Conservation (phyloP, 441 rosid species). For the Biscutella laevigata region DNA sequence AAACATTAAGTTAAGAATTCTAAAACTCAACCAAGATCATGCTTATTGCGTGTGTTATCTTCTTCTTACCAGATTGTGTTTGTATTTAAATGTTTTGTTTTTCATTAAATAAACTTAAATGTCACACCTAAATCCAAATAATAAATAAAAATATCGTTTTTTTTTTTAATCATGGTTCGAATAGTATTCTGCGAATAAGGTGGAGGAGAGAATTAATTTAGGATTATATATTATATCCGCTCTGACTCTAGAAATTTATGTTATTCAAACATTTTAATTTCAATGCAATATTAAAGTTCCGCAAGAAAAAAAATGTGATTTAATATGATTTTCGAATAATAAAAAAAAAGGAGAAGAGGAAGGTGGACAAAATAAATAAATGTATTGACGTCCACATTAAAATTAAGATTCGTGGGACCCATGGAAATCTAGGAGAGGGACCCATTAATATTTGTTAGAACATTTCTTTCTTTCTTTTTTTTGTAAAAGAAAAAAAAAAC, state of each 20-base stretch:
- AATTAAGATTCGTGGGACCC: conserved; percentile 41
- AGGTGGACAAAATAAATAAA: conserved; percentile 14
- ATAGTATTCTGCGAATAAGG: too few species aligned
- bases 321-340: neutral
- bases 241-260: neutral
- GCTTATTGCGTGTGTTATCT: too few species aligned
- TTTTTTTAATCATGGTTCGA: neutral
- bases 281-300: neutral
- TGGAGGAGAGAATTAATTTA: neutral
- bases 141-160: too few species aligned
- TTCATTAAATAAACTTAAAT: too few species aligned
- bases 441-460: conserved; percentile 27
- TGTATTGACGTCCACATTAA: conserved; percentile 20
- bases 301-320: neutral
- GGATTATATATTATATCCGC: too few species aligned
- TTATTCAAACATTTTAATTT: neutral
- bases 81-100: too few species aligned
- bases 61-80: too few species aligned
- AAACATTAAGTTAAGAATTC: too few species aligned
- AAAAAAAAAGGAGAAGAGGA: neutral
- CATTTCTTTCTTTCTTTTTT: conserved; percentile 20
- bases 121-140: too few species aligned
- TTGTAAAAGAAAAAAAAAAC: too few species aligned
- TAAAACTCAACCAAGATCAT: too few species aligned
- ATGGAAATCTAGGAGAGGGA: conserved; percentile 38